A percentile compares a stretch with the other conserved stretches of the same genome.
Evolutionary conservation across 1,284 basidiomycete genomes (phyloP).

Genomic region (Heterobasidion irregulare): DNA sequence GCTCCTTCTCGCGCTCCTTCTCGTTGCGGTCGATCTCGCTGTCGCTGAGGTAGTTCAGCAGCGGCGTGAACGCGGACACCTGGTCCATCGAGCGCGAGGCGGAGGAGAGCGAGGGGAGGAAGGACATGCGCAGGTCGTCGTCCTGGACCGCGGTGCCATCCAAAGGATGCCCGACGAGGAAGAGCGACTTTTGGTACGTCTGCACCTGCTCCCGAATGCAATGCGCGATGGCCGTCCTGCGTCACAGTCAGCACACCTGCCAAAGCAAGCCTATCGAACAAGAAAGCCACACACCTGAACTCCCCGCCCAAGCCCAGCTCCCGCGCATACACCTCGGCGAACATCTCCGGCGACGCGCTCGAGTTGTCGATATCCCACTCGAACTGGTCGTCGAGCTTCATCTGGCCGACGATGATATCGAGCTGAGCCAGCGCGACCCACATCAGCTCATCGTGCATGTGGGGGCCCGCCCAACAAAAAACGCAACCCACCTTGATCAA

Average conservation of each 20-base stretch:
- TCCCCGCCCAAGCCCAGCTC: slow-evolving; percentile 91
- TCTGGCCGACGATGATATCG: slow-evolving; percentile 90
- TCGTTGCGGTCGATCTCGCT: slow-evolving; percentile 86
- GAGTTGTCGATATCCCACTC: slow-evolving; percentile 93
- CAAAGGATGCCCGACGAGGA: slow-evolving; percentile 83
- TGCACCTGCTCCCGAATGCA: slow-evolving; percentile 95
- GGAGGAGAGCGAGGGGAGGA: slow-evolving; percentile 74
- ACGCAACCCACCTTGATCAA: slow-evolving; percentile 68
- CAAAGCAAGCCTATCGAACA: background rate
- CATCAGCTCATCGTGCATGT: background rate
- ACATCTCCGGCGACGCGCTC: slow-evolving; percentile 82
- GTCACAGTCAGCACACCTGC: background rate
- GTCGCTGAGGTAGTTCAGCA: slow-evolving; percentile 83
- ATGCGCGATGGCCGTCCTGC: slow-evolving; percentile 89
- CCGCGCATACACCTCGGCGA: slow-evolving; percentile 80
- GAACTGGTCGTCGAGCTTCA: slow-evolving; percentile 95
- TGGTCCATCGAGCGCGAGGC: slow-evolving; percentile 69
- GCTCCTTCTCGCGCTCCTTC: slow-evolving; percentile 90
- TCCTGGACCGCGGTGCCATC: slow-evolving; percentile 79
- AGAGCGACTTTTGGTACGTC: slow-evolving; percentile 86
- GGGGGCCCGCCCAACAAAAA: background rate
- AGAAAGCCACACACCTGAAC: slow-evolving; percentile 63
- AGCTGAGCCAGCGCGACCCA: slow-evolving; percentile 43
- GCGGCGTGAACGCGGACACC: slow-evolving; percentile 78
- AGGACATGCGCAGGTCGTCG: slow-evolving; percentile 86